These are phyloP conservation scores for Periconia sp. DNA, from an alignment of 2,329 filamentous ascomycete genomes.

Conservation along the genomic window DNA sequence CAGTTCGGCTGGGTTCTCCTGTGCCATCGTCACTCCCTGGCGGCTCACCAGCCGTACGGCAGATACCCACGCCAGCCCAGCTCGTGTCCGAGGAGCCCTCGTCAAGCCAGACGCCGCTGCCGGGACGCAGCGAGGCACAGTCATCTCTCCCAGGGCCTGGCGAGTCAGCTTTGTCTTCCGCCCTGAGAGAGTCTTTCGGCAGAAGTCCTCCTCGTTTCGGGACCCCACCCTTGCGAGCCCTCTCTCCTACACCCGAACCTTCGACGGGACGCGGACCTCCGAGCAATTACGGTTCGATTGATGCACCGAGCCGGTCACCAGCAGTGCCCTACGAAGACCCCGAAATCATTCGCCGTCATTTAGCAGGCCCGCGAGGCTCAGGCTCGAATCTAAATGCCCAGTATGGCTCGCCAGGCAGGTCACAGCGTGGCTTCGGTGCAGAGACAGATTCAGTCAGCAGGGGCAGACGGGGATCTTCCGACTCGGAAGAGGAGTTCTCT, in stretches of 20 bases:
- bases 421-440: constrained; percentile 30
- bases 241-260: constrained; percentile 60
- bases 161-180: constrained; percentile 85
- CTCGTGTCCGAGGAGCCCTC: constrained; percentile 46
- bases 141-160: constrained; percentile 76
- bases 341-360: constrained; percentile 90
- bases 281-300: constrained; percentile 86
- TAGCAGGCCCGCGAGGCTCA: constrained; percentile 67
- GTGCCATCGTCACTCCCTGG: constrained; percentile 53
- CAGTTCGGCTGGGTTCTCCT: constrained; percentile 62
- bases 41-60: constrained; percentile 57
- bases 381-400: constrained; percentile 41
- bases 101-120: constrained; percentile 64
- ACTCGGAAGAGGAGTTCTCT: constrained; percentile 78
- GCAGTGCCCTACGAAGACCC: constrained; percentile 80
- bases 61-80: constrained; percentile 58
- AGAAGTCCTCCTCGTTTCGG: constrained; percentile 73
- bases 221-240: constrained; percentile 58
- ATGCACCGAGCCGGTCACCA: constrained; percentile 64
- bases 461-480: constrained; percentile 52
- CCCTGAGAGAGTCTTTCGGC: constrained; percentile 77
- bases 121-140: constrained; percentile 62
- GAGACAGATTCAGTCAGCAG: constrained; percentile 33
- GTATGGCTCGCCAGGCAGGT: constrained; percentile 46
- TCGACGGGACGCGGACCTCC: constrained; percentile 61